Percentiles rank a stretch among this genome's conserved stretches.
Conservation (phyloP, 495 filamentous ascomycete species). For the Hypoxylon trugodes region DNA sequence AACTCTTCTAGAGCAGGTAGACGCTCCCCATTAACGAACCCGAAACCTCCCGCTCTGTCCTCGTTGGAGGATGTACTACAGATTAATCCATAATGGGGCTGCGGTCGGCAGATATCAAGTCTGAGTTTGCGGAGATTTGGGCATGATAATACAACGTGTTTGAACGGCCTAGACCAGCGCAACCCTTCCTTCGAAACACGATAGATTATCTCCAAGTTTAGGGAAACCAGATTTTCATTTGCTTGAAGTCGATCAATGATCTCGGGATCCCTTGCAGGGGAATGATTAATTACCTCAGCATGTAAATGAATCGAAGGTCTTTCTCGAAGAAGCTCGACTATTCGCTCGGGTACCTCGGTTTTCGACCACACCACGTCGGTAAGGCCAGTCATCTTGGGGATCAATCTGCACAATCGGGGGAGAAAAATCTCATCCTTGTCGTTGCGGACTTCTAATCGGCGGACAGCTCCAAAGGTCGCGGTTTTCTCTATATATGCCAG, state of each 20-base stretch:
- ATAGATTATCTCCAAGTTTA: background rate
- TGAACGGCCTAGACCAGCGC: background rate
- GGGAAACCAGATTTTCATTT: background rate
- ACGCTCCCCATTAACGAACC: background rate
- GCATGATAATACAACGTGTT: constrained; percentile 2
- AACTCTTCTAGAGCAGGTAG: constrained; percentile 1
- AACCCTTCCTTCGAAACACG: background rate
- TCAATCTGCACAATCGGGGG: background rate
- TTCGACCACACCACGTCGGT: background rate
- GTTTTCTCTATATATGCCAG: background rate
- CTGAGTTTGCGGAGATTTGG: background rate
- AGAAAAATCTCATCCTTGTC: background rate
- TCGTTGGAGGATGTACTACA: too few relatives aligned
- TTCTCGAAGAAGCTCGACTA: background rate
- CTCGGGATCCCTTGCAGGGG: background rate
- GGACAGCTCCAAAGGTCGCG: background rate
- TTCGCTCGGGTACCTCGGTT: background rate
- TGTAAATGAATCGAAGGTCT: background rate
- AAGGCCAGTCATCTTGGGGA: constrained; percentile 16
- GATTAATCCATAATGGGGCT: too few relatives aligned
- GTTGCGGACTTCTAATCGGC: background rate
- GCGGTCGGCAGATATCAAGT: background rate
- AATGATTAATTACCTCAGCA: background rate
- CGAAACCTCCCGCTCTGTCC: too few relatives aligned
- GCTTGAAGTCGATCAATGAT: background rate